phyloP scores from a whole-genome alignment of 2,329 filamentous ascomycete genomes.

The Xylaria sp. region DNA sequence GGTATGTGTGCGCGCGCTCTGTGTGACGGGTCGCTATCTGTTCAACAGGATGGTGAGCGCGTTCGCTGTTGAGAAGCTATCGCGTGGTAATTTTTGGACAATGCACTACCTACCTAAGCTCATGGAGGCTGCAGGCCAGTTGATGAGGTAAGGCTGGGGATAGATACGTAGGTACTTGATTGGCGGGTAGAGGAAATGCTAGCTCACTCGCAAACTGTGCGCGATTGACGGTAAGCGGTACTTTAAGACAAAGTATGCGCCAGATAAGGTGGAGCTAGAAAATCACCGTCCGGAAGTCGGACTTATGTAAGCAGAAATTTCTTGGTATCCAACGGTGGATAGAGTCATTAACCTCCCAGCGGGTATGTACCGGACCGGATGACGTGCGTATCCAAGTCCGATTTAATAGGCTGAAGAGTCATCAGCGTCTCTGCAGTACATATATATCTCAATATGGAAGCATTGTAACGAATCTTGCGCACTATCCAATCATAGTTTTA shows the following conservation, averaged over 20 bases:
- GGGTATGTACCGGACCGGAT: not conserved
- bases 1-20: constrained; percentile 15
- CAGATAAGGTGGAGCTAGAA: constrained; percentile 9
- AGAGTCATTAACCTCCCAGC: constrained; percentile 10
- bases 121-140: constrained; percentile 6
- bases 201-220: not conserved
- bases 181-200: constrained; percentile 7
- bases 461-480: no score
- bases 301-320: constrained; percentile 31
- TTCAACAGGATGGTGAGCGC: constrained; percentile 12
- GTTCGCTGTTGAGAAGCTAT: constrained; percentile 28
- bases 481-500: not conserved
- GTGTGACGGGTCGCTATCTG: constrained; percentile 2
- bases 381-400: constrained; percentile 11
- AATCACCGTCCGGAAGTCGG: constrained; percentile 18
- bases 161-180: constrained; percentile 13
- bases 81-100: constrained; percentile 30
- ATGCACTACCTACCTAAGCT: constrained; percentile 22
- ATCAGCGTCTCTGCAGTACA: not conserved
- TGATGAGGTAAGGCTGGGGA: constrained; percentile 23
- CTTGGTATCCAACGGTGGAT: constrained; percentile 6
- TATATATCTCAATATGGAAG: not conserved
- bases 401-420: not conserved
- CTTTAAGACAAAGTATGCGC: not conserved
- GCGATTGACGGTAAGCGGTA: constrained; percentile 8